Conservation (phyloP, 768 basidiomycete species). For the Cyclocybe cylindracea region DNA sequence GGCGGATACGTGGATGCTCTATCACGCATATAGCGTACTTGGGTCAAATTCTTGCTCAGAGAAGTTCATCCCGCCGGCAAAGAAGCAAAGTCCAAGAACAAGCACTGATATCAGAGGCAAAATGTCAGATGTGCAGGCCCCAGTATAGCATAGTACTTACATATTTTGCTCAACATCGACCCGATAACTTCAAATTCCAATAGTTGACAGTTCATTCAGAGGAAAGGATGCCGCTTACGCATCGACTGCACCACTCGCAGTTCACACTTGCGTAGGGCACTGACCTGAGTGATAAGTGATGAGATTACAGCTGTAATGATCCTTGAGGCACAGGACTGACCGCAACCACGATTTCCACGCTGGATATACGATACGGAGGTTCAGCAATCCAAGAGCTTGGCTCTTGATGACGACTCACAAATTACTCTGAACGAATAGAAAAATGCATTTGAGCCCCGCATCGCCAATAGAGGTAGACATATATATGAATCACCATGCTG, state of each 20-base stretch:
- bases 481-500: slow-evolving; percentile 56
- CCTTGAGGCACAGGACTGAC: slow-evolving; percentile 39
- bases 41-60: slow-evolving; percentile 78
- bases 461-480: background rate
- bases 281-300: slow-evolving; percentile 48
- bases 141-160: slow-evolving; percentile 35
- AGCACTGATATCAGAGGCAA: slow-evolving; percentile 50
- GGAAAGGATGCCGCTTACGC: slow-evolving; percentile 41
- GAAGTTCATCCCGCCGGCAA: slow-evolving; percentile 76
- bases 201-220: background rate
- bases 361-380: slow-evolving; percentile 17
- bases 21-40: slow-evolving; percentile 41
- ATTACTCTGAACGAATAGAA: slow-evolving; percentile 51
- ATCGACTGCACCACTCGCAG: slow-evolving; percentile 80
- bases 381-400: background rate
- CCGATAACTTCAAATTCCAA: slow-evolving; percentile 62
- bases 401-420: slow-evolving; percentile 43
- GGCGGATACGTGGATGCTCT: background rate
- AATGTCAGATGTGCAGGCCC: background rate
- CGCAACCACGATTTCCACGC: slow-evolving; percentile 70
- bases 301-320: background rate
- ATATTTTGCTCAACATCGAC: slow-evolving; percentile 76
- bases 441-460: slow-evolving; percentile 1
- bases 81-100: slow-evolving; percentile 84
- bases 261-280: slow-evolving; percentile 82